These are phyloP conservation scores for Xylaria bambusicola DNA, from an alignment of 495 filamentous ascomycete genomes.

Conservation along the genomic window DNA sequence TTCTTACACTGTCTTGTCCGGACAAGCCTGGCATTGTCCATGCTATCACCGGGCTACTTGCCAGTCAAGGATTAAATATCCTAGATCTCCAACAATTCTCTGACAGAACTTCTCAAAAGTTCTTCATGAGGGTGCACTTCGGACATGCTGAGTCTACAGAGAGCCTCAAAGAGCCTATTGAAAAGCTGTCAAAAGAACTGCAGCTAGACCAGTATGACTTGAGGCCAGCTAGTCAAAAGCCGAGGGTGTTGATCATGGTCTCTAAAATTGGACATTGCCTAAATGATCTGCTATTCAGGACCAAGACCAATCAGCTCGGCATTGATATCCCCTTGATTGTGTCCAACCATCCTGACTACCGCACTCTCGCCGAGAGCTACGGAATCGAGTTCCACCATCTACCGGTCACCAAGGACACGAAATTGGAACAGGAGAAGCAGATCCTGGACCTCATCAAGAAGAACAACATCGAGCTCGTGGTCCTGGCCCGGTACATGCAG, in stretches of 20 bases:
- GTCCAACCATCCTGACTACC: conserved; percentile 74
- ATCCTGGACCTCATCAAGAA: conserved; percentile 65
- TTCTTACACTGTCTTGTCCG: conserved; percentile 73
- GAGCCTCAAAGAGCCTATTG: conserved; percentile 53
- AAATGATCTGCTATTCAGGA: conserved; percentile 76
- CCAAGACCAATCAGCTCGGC: conserved; percentile 61
- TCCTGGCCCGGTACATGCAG: conserved; percentile 82
- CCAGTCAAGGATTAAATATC: conserved; percentile 67
- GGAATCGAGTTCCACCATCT: conserved; percentile 73
- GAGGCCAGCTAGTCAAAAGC: conserved; percentile 60
- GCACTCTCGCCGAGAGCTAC: conserved; percentile 64
- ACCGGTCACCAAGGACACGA: conserved; percentile 69
- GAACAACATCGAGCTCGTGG: conserved; percentile 69
- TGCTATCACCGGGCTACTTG: conserved; percentile 71
- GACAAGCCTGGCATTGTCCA: conserved; percentile 76
- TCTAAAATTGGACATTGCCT: conserved; percentile 80
- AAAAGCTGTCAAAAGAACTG: conserved; percentile 56
- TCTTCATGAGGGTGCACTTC: conserved; percentile 81
- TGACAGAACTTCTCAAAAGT: conserved; percentile 62
- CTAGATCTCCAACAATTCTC: conserved; percentile 74
- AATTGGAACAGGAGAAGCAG: conserved; percentile 63
- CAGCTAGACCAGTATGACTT: conserved; percentile 62
- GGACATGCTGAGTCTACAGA: conserved; percentile 48
- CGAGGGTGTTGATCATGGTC: conserved; percentile 75
- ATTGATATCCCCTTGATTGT: conserved; percentile 70